phyloP scores from a whole-genome alignment of 371 early-diverging fungal genomes.

The Circinella minor region DNA sequence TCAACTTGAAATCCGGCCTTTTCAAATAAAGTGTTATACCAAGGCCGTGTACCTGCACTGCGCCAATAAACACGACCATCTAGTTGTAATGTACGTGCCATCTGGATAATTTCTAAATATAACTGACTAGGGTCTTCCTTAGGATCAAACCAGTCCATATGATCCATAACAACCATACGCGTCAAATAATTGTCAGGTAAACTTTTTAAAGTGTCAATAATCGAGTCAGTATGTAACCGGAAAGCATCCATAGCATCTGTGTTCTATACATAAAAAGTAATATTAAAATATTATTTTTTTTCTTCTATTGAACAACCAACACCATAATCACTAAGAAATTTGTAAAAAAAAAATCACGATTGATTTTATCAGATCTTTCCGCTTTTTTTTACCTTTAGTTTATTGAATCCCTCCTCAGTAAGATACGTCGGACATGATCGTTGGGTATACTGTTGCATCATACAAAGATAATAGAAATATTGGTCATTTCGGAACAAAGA shows the following conservation, averaged over 20 bases:
- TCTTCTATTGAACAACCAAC: neutral
- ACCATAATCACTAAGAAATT: too few relatives aligned
- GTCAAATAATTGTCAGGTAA: slow-evolving; percentile 71
- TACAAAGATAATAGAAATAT: slow-evolving; percentile 84
- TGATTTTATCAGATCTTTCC: too few relatives aligned
- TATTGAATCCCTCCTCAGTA: slow-evolving; percentile 68
- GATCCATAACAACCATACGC: slow-evolving; percentile 85
- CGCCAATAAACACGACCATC: slow-evolving; percentile 84
- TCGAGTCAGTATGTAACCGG: slow-evolving; percentile 81
- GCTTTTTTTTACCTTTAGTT: slow-evolving; percentile 49
- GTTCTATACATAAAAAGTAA: slow-evolving; percentile 19
- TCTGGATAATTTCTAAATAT: slow-evolving; percentile 69
- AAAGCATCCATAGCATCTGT: slow-evolving; percentile 63
- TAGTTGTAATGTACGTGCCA: slow-evolving; percentile 60
- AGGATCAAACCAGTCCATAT: slow-evolving; percentile 85
- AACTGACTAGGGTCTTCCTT: slow-evolving; percentile 52
- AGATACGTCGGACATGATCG: slow-evolving; percentile 77
- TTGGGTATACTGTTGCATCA: slow-evolving; percentile 72
- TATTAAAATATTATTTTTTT: neutral
- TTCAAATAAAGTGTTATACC: slow-evolving; percentile 80
- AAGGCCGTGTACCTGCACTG: slow-evolving; percentile 79
- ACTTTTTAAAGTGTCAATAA: slow-evolving; percentile 64
- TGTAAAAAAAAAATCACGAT: too few relatives aligned
- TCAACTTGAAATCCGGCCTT: slow-evolving; percentile 72
- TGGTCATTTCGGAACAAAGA: slow-evolving; percentile 72